A percentile compares a stretch with the other conserved stretches of the same genome.
These are phyloP conservation scores for Grifola frondosa DNA, from an alignment of 1,284 basidiomycete genomes.

Conservation along the genomic window DNA sequence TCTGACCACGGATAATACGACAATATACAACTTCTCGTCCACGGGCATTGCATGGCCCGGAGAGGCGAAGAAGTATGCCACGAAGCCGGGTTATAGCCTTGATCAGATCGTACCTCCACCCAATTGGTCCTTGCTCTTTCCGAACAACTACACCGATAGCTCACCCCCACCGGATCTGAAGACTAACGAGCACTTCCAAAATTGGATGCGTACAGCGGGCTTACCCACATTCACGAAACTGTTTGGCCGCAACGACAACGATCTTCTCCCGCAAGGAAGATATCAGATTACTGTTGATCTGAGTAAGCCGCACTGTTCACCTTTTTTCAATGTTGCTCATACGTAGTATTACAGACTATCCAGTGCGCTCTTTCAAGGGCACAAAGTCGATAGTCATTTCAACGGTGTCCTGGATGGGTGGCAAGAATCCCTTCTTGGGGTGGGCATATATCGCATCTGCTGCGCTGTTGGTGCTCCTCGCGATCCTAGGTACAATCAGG, in stretches of 20 bases:
- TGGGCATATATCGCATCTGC: constrained; percentile 95
- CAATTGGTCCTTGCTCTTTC: constrained; percentile 80
- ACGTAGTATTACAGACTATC: constrained; percentile 70
- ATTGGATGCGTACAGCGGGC: constrained; percentile 99
- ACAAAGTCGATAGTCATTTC: constrained; percentile 97
- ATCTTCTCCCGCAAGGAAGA: constrained; percentile 69
- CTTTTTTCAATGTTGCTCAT: background rate
- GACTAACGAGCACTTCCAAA: constrained; percentile 92
- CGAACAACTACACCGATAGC: constrained; percentile 69
- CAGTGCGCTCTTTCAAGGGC: constrained; percentile 87
- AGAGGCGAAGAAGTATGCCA: constrained; percentile 86
- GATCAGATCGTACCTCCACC: constrained; percentile 86
- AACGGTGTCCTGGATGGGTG: constrained; percentile 97
- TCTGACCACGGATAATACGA: constrained; percentile 49
- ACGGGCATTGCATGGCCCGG: constrained; percentile 93
- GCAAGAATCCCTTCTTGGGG: constrained; percentile 96
- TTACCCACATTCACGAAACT: constrained; percentile 96
- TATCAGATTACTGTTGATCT: constrained; percentile 81
- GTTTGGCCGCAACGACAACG: constrained; percentile 87
- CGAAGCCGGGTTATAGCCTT: constrained; percentile 54
- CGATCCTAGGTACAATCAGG: constrained; percentile 84
- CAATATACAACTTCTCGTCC: constrained; percentile 77
- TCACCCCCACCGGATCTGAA: constrained; percentile 77
- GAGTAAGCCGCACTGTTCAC: constrained; percentile 60
- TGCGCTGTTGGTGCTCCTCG: constrained; percentile 84